Base-by-base conservation (phyloP, 164 flowering plant species). In the Macadamia tetraphylla region DNA sequence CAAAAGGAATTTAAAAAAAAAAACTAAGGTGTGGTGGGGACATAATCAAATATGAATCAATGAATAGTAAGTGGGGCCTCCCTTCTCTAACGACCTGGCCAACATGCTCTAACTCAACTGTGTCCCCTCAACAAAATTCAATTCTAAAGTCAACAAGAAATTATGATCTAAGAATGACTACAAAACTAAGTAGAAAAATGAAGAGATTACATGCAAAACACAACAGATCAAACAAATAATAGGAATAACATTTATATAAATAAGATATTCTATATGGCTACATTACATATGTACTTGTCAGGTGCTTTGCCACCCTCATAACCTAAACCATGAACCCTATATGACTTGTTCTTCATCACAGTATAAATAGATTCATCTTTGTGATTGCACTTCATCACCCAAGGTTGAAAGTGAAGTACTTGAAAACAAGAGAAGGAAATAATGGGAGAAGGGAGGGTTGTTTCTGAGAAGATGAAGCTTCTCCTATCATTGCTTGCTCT, bases 401-500 rank as follows among this genome's bases (percentile, higher is more conserved):
- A 63, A 70, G 46, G 48, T 43, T 18, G 59, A 67, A 42, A 51
- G 44, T 42, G 32, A 46, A 46, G 51, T 0, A 1, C 12, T 23
- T 23, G 23, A 46, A 46, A 11, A 11, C 13, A 46, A 18, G 48
- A 43, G 71, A 61, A 10, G 52, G 32, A 5, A 73, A 67, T 65
- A 23, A 76, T 74, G 80, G 74, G 57, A 55, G 71, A 46, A 51
- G 67, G 55, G 43, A 65, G 63, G 35, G 52, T 77, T 48, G 75
- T 79, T 4, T 66, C 85, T 52, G 90, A 84, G 67, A 88, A 80
- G 75, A 71, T 75, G 82, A 86, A 87, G 75, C 86, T 90, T 67
- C 72, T 81, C 58, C 29, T 80, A 32, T 81, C 87, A 59, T 67
- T 87, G 81, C 65, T 90, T 42, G 70, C 67, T 68, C 79, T 90